Evolutionary conservation across 140 eudicot species (phyloP), one percentile per base, ranked within the genome.

Genomic region (Cichorium intybus): DNA sequence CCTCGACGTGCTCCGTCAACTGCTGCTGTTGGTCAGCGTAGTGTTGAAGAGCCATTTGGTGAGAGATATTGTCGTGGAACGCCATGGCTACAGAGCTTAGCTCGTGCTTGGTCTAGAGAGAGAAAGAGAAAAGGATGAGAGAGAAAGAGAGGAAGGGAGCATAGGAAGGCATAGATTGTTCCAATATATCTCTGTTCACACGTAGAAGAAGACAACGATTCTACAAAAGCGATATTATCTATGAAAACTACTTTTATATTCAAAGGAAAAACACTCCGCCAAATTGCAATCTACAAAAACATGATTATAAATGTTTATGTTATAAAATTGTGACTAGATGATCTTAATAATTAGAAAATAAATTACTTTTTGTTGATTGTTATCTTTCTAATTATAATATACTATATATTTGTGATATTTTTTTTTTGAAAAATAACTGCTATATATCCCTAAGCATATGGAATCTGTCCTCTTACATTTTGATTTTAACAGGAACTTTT

Each of bases 21-120:
- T 81, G 80, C n/a, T 81, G 80, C 5, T 81, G 83, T 12, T 74
- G 80, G 41, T 79, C 77, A 4, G 88, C 49, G 69, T 66, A 82
- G 85, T 82, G 88, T 15, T 81, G 83, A 10, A 82, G 88, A 15
- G 84, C 77, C 82, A 82, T 82, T 62, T 77, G 80, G 75, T 79
- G 84, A 24, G 87, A 64, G 45, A 77, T 47, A 61, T 81, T 78
- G 66, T 82, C 88, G 77, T 79, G 85, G 57, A 79, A 82, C 62
- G 88, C 76, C 82, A 79, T 78, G 16, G 60, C 49, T 6, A 17
- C 22, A 12, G 56, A 26, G 56, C 18, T 12, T 7, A n/a, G 64
- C 26, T 23, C 6, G 41, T 23, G 64, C 26, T 23, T 4, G 41
- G 70, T 24, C 29, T 72, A 72, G 73, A 68, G 69, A 66, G 76